Evolutionary conservation across 805 yeast species (phyloP).

Genomic region (Lachancea mirantina): DNA sequence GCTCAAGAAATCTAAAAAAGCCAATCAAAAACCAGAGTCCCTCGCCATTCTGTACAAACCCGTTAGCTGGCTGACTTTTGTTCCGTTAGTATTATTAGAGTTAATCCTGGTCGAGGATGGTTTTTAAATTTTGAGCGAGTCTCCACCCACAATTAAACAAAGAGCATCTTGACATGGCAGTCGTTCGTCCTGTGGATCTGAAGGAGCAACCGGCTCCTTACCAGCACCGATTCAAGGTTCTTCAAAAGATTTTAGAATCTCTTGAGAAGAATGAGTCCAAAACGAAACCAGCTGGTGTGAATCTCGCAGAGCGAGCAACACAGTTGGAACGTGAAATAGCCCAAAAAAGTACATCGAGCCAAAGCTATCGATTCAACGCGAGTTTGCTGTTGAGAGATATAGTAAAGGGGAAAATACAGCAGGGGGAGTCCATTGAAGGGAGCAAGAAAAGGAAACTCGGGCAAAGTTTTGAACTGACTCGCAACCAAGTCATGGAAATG

Average conservation of each 20-base stretch:
- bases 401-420: slow-evolving; percentile 23
- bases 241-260: slow-evolving; percentile 22
- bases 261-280: slow-evolving; percentile 13
- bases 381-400: slow-evolving; percentile 28
- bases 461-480: slow-evolving; percentile 1
- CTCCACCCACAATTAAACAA: no score
- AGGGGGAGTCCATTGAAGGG: slow-evolving; percentile 7
- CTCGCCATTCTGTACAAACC: no score
- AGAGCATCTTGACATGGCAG: slow-evolving; percentile 4
- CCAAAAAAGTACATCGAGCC: slow-evolving; percentile 20
- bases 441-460: slow-evolving; percentile 4
- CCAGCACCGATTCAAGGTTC: slow-evolving; percentile 27
- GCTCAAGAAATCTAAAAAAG: no score
- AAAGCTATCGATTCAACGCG: slow-evolving; percentile 28
- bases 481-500: slow-evolving; percentile 16
- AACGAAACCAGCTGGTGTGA: slow-evolving; percentile 2
- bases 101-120: no score
- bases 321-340: slow-evolving; percentile 25
- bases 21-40: no score
- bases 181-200: slow-evolving; percentile 26
- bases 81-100: no score
- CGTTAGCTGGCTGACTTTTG: no score
- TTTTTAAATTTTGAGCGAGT: no score
- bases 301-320: slow-evolving; percentile 18
- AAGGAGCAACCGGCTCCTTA: slow-evolving; percentile 26